phyloP scores from a whole-genome alignment of 2,329 filamentous ascomycete genomes.

The Pestalotiopsis fici region DNA sequence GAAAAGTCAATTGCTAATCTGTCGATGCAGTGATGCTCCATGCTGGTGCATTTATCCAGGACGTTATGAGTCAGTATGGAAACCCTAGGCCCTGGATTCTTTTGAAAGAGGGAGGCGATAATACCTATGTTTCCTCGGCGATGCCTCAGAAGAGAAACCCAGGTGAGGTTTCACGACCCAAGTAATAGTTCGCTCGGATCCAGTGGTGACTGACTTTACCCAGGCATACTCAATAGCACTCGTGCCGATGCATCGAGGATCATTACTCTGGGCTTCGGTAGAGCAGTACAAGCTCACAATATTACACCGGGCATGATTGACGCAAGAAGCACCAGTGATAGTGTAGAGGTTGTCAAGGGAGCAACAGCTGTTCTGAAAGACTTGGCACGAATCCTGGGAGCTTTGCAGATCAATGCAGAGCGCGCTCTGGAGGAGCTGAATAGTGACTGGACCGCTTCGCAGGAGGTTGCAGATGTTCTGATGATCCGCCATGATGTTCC shows the following conservation, averaged over 20 bases:
- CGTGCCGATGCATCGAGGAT: conserved; percentile 7
- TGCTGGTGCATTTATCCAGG: neutral
- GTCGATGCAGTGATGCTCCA: neutral
- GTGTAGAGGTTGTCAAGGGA: neutral
- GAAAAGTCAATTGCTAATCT: too few relatives aligned
- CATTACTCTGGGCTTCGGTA: neutral
- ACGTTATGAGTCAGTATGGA: conserved; percentile 2
- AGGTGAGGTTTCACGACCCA: neutral
- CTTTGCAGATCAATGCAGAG: conserved; percentile 1
- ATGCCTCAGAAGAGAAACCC: conserved; percentile 10
- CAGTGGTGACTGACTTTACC: neutral
- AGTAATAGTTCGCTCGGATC: neutral
- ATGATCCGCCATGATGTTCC: conserved; percentile 2
- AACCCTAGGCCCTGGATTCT: conserved; percentile 4
- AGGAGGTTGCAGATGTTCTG: conserved; percentile 6
- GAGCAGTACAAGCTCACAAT: conserved; percentile 6
- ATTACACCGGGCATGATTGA: conserved; percentile 8
- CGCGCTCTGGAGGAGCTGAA: conserved; percentile 7
- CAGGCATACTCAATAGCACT: conserved; percentile 6
- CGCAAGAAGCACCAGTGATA: conserved; percentile 4
- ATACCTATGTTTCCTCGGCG: conserved; percentile 4
- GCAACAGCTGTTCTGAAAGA: conserved; percentile 3
- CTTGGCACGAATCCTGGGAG: neutral
- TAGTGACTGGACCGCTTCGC: conserved; percentile 8
- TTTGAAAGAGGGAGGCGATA: conserved; percentile 4